phyloP scores from a whole-genome alignment of 768 basidiomycete genomes.

The Boletus huronensis region DNA sequence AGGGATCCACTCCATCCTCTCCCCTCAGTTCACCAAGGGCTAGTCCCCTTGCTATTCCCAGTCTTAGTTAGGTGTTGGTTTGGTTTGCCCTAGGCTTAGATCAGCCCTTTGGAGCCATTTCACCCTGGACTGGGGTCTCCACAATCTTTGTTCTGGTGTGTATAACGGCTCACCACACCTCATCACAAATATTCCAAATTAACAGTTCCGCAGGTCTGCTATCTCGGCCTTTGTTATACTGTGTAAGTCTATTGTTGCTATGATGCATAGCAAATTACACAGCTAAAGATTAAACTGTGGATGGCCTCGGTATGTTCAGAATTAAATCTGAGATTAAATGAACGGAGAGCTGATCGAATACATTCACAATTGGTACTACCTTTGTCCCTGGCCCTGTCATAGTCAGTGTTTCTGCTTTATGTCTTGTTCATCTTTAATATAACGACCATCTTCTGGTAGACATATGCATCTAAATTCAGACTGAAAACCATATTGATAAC shows the following conservation, averaged over 20 bases:
- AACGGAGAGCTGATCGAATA: neutral
- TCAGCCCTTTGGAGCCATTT: too few species aligned
- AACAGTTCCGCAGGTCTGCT: neutral
- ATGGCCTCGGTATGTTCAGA: neutral
- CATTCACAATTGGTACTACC: too few species aligned
- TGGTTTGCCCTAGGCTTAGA: too few species aligned
- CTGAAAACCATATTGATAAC: neutral
- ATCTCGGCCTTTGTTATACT: neutral
- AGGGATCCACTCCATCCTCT: too few species aligned
- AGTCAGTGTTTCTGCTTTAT: neutral
- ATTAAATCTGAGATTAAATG: too few species aligned
- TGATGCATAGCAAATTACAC: neutral
- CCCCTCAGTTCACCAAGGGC: too few species aligned
- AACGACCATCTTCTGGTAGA: neutral
- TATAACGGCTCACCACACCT: neutral
- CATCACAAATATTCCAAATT: neutral
- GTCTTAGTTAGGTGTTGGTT: too few species aligned
- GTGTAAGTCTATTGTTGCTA: neutral
- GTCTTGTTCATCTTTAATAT: neutral
- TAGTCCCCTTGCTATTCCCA: too few species aligned
- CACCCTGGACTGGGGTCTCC: constrained; percentile 13
- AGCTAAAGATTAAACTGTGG: neutral
- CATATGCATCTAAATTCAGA: neutral
- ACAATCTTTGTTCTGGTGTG: constrained; percentile 7
- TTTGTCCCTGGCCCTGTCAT: too few species aligned